Evolutionary conservation across 352 stramenopile genomes (phyloP).

Genomic region (Phytopythium oedochilum): DNA sequence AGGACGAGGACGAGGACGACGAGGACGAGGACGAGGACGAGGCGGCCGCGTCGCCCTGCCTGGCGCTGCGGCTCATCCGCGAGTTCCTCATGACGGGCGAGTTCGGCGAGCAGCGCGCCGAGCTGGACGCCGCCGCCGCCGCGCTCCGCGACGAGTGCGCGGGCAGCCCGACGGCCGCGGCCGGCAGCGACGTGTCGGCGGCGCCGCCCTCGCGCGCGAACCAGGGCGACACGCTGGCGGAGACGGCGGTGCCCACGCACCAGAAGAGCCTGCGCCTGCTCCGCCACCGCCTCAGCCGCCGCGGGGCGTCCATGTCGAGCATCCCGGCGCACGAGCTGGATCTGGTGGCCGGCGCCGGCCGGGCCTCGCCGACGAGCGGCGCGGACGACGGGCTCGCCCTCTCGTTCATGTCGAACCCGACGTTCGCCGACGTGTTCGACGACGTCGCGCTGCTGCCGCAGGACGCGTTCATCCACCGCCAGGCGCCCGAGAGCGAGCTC

Average conservation of each 20-base stretch:
- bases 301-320: conserved; percentile 34
- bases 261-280: conserved; percentile 9
- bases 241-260: not conserved
- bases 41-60: conserved; percentile 13
- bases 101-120: conserved; percentile 19
- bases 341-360: conserved; percentile 18
- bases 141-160: conserved; percentile 1
- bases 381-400: conserved; percentile 1
- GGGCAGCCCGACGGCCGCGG: not conserved
- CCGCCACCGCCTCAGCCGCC: conserved; percentile 19
- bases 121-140: conserved; percentile 9
- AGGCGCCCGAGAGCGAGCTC: conserved; percentile 12
- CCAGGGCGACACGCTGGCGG: not conserved
- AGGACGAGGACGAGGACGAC: conserved; percentile 44
- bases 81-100: conserved; percentile 69
- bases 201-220: too few species aligned
- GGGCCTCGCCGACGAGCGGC: conserved; percentile 13
- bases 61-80: conserved; percentile 41
- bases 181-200: not conserved
- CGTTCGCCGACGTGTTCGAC: conserved; percentile 54
- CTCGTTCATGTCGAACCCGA: conserved; percentile 17
- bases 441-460: conserved; percentile 39
- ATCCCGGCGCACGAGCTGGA: conserved; percentile 61
- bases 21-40: conserved; percentile 23
- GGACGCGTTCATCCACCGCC: conserved; percentile 56